These are phyloP conservation scores for Cordyceps farinosa DNA, from an alignment of 2,329 filamentous ascomycete species.

Conservation along the genomic window DNA sequence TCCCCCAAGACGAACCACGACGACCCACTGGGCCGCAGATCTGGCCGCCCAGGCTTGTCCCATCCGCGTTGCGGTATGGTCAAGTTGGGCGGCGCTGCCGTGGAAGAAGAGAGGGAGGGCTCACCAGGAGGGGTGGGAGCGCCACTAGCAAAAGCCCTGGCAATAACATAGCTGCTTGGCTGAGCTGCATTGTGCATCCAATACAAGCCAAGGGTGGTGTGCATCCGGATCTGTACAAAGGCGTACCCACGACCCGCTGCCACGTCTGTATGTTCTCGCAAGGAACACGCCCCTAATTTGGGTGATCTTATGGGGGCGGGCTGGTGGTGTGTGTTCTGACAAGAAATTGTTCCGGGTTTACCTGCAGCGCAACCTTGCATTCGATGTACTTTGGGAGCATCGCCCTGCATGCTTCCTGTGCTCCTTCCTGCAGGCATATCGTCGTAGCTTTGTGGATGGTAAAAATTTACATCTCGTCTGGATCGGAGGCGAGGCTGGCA, in stretches of 20 bases:
- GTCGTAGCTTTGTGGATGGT: neutral
- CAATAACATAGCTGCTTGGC: slow-evolving; percentile 27
- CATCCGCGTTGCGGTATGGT: slow-evolving; percentile 6
- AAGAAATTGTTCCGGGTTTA: slow-evolving; percentile 2
- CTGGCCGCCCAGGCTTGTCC: slow-evolving; percentile 27
- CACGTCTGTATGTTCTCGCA: slow-evolving; percentile 10
- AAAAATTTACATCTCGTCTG: neutral
- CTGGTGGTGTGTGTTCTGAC: neutral
- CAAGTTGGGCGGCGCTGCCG: slow-evolving; percentile 14
- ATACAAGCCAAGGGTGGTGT: slow-evolving; percentile 16
- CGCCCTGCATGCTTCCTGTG: neutral
- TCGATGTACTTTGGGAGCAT: neutral
- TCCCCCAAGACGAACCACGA: slow-evolving; percentile 35
- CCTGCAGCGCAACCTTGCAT: slow-evolving; percentile 10
- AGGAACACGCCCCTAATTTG: slow-evolving; percentile 10
- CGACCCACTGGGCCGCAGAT: slow-evolving; percentile 41
- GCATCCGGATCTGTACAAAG: slow-evolving; percentile 17
- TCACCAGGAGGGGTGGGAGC: neutral
- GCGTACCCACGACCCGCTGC: slow-evolving; percentile 17
- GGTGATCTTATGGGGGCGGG: slow-evolving; percentile 8
- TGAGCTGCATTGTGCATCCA: slow-evolving; percentile 22
- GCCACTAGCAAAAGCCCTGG: slow-evolving; percentile 23
- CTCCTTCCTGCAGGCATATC: slow-evolving; percentile 2
- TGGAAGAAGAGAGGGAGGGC: slow-evolving; percentile 1
- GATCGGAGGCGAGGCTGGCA: neutral